Evolutionary conservation across 2,329 filamentous ascomycete genomes (phyloP), one percentile per base, ranked within the genome.

Genomic region (Alternaria triticimaculans): DNA sequence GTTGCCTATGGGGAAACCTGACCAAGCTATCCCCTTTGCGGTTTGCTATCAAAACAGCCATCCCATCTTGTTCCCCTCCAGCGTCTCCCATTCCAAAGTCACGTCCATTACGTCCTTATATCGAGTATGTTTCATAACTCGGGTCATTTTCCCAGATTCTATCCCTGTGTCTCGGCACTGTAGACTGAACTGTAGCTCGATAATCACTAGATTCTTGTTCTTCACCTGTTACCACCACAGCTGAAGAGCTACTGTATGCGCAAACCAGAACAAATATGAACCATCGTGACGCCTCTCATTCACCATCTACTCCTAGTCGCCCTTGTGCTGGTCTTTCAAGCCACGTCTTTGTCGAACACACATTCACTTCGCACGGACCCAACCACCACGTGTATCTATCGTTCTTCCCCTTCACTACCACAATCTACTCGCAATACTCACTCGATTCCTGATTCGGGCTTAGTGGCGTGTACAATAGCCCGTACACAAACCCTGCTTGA

Each of bases 321-420:
- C n/a, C 30, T 59, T 62, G 48, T 58, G 15, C 8, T 46, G 8
- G 26, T 53, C 44, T 53, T 58, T 48, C 49, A 64, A 6, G 12
- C 43, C 8, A 30, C 18, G 41, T 57, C 59, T 62, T 61, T 64
- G 43, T 62, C 33, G 14, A n/a, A 21, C 21, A 41, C n/a, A 37
- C 25, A 50, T 14, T 43, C 23, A 30, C 55, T 14, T 45, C 9
- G 58, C 58, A 64, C 54, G n/a, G 54, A 30, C 43, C 49, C 25
- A 11, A 46, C 33, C 48, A 53, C 41, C 21, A 51, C 30, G n/a
- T 23, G 11, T 58, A n/a, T n/a, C 28, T 62, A 30, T 44, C 15
- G n/a, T 41, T 41, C 37, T 58, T 58, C 48, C 55, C n/a, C 43
- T 50, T 50, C 15, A 21, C n/a, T 30, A n/a, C 18, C 46, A 28